A percentile compares a stretch with the other conserved stretches of the same genome.
Conservation (phyloP, 805 yeast species). For the Priceomyces carsonii region DNA sequence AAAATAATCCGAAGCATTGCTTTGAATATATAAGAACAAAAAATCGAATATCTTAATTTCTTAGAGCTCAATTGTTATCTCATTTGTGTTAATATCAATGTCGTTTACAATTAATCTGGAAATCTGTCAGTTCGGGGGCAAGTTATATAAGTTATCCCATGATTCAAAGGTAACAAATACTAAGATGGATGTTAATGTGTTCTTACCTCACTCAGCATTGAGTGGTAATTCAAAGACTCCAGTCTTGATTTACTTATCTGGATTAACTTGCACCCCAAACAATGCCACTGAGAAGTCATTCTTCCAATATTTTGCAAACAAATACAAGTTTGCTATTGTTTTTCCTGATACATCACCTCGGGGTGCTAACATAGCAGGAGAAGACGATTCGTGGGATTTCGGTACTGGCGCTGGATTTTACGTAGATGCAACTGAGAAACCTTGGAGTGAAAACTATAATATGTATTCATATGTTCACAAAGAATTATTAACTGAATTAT, state of each 20-base stretch:
- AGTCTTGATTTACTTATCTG: constrained; percentile 77
- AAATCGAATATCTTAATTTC: no score
- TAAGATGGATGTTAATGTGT: constrained; percentile 81
- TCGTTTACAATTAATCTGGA: constrained; percentile 53
- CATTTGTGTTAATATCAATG: no score
- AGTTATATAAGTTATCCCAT: constrained; percentile 73
- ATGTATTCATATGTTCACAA: constrained; percentile 83
- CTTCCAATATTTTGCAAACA: constrained; percentile 75
- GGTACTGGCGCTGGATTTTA: constrained; percentile 97
- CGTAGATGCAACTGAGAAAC: constrained; percentile 75
- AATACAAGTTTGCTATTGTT: constrained; percentile 82
- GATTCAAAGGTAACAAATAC: constrained; percentile 64
- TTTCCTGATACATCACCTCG: constrained; percentile 98
- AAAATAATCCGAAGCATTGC: no score
- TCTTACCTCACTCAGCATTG: constrained; percentile 55
- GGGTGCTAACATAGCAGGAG: constrained; percentile 76
- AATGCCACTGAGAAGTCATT: constrained; percentile 94
- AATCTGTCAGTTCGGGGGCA: constrained; percentile 71
- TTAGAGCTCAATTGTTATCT: no score
- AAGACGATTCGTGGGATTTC: constrained; percentile 81
- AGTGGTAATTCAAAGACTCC: constrained; percentile 50
- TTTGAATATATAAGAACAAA: no score
- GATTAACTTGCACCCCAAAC: constrained; percentile 90
- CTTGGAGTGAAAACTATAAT: constrained; percentile 71
- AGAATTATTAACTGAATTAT: constrained; percentile 63